Conservation (phyloP, 2,329 filamentous ascomycete genomes). For the Reticulascus tulasneorum region DNA sequence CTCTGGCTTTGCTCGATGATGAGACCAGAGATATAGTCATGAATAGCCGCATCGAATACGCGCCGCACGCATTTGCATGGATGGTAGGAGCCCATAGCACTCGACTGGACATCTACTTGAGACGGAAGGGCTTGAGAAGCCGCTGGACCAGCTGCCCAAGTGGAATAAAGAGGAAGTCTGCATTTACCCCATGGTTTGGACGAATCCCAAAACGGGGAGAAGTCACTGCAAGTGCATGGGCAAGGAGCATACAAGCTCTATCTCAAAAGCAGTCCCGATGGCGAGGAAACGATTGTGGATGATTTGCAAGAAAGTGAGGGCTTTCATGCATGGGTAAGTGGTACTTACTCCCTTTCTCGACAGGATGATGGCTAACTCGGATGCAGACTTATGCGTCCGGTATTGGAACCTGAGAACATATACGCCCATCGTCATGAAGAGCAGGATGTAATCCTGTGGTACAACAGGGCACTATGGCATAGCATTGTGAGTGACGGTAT, state of each 20-base stretch:
- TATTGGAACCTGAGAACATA: slow-evolving; percentile 38
- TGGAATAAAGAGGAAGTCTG: slow-evolving; percentile 32
- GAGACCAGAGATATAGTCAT: slow-evolving; percentile 35
- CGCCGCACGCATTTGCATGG: slow-evolving; percentile 40
- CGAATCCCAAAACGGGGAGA: slow-evolving; percentile 38
- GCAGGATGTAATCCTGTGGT: slow-evolving; percentile 40
- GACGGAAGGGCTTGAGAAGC: slow-evolving; percentile 32
- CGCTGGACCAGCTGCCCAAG: slow-evolving; percentile 30
- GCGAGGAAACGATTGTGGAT: slow-evolving; percentile 30
- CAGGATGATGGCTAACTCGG: slow-evolving; percentile 7
- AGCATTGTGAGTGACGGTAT: slow-evolving; percentile 26
- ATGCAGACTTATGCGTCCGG: slow-evolving; percentile 30
- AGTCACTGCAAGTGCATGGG: slow-evolving; percentile 39
- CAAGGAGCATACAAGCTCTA: slow-evolving; percentile 35
- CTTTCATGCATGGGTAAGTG: slow-evolving; percentile 27
- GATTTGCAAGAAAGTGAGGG: slow-evolving; percentile 33
- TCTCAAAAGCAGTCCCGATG: slow-evolving; percentile 26
- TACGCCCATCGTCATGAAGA: slow-evolving; percentile 33
- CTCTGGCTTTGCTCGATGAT: slow-evolving; percentile 33
- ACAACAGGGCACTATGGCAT: slow-evolving; percentile 35
- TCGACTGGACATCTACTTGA: slow-evolving; percentile 34
- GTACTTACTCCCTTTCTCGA: no score
- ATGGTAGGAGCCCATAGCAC: slow-evolving; percentile 35
- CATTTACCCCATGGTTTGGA: slow-evolving; percentile 42
- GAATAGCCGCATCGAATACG: slow-evolving; percentile 42